Evolutionary conservation across 768 basidiomycete species (phyloP), one percentile per base, ranked within the genome.

Genomic region (Holtermannia corniformis): DNA sequence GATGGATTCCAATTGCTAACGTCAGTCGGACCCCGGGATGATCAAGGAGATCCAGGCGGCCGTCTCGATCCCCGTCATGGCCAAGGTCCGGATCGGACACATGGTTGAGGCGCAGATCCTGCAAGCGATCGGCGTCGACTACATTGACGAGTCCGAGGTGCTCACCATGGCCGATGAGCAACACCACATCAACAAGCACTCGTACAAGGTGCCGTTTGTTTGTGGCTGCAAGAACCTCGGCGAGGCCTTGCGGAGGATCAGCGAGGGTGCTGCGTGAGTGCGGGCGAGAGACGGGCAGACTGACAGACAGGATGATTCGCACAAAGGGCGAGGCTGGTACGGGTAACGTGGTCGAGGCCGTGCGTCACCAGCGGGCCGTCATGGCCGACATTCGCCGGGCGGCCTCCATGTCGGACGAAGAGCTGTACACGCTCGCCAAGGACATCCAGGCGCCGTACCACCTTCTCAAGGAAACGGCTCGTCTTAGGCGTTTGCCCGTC

Each of bases 61-160:
- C 20, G 93, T 96, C 46, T 92, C 91, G 21, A 92, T 96, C 63
- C 92, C 91, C 7, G 91, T 96, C 71, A 96, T 96, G 76, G 76
- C 76, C 47, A 77, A 92, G 73, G 87, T 85, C 56, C 83, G 95
- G 58, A 96, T 99, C 71, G 95, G 95, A 0, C 95, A 99, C 74
- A 86, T 93, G 64, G 91, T 93, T 52, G 95, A 99, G 75, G 91
- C 92, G 4, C 91, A 96, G 87, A 93, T 99, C 64, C 75, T 97
- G 22, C 91, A 97, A 79, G 81, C 82, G 20, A 78, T 96, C 64
- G 92, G 93, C 2, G 85, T 95, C 26, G 95, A 99, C 75, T 99
- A 96, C 73, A 72, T 74, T 50, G 73, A 74, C 56, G 74, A 74
- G 67, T 72, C 71, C 49, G 74, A 75, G 73, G 93, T 97, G 46